Evolutionary conservation across 2,329 filamentous ascomycete genomes (phyloP).

Genomic region (Trichoderma sp.): DNA sequence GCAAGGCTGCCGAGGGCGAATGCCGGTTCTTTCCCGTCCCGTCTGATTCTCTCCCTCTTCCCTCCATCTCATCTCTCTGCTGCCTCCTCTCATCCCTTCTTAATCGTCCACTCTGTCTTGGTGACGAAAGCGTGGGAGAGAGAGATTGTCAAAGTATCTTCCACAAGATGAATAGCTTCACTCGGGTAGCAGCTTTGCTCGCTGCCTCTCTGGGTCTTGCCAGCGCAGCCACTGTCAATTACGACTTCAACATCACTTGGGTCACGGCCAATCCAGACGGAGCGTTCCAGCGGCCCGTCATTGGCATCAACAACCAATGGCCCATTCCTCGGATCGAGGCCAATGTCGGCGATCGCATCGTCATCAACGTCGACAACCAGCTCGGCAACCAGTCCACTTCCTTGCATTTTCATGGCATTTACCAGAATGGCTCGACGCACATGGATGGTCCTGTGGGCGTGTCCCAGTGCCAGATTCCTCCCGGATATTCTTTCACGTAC

Average conservation of each 20-base stretch:
- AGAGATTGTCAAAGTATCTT: not conserved
- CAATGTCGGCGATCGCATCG: constrained; percentile 61
- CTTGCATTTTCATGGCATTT: constrained; percentile 72
- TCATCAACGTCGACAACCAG: constrained; percentile 60
- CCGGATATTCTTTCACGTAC: constrained; percentile 68
- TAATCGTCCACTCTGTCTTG: not conserved
- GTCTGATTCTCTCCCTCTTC: not conserved
- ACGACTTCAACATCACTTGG: constrained; percentile 72
- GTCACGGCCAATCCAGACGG: constrained; percentile 72
- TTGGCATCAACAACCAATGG: constrained; percentile 78
- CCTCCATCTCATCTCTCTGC: not conserved
- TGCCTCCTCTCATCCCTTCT: not conserved
- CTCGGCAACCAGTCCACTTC: constrained; percentile 65
- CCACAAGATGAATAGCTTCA: constrained; percentile 28
- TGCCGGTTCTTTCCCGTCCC: not conserved
- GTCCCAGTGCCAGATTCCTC: constrained; percentile 66
- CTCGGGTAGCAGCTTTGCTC: constrained; percentile 23
- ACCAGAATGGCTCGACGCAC: constrained; percentile 64
- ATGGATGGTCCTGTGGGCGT: constrained; percentile 72
- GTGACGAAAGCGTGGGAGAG: not conserved
- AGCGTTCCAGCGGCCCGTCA: constrained; percentile 61
- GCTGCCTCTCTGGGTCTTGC: constrained; percentile 29
- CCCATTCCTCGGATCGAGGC: constrained; percentile 68
- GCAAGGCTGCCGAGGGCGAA: not conserved
- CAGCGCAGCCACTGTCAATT: constrained; percentile 49